Conservation (phyloP, 345 rosid species). For the rapeseed (Brassica napus) region Da-Ae NC_063450.1:52047501-52048000, state of each 20-base stretch:
- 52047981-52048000: not conserved
- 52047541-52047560: conserved; percentile 53
- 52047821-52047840: not conserved
- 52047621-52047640: conserved; percentile 27
- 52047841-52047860: not conserved
- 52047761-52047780: conserved; percentile 6
- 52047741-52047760: conserved; percentile 30
- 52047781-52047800: not conserved
- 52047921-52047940: not conserved
- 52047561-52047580: conserved; percentile 27
- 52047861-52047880: not conserved
- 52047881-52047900: not conserved
- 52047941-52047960: not conserved
- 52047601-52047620: conserved; percentile 22
- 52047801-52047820: too few species aligned
- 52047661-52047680: conserved; percentile 31
- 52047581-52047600: conserved; percentile 25
- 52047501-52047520: conserved; percentile 23
- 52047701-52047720: conserved; percentile 38
- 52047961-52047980: not conserved
- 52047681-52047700: conserved; percentile 48
- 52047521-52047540: conserved; percentile 41
- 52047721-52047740: conserved; percentile 61
- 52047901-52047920: not conserved
- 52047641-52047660: conserved; percentile 37